Percentiles rank a stretch among this genome's conserved stretches.
Conservation (phyloP, 805 yeast species). For the Starmerella apicola region DNA sequence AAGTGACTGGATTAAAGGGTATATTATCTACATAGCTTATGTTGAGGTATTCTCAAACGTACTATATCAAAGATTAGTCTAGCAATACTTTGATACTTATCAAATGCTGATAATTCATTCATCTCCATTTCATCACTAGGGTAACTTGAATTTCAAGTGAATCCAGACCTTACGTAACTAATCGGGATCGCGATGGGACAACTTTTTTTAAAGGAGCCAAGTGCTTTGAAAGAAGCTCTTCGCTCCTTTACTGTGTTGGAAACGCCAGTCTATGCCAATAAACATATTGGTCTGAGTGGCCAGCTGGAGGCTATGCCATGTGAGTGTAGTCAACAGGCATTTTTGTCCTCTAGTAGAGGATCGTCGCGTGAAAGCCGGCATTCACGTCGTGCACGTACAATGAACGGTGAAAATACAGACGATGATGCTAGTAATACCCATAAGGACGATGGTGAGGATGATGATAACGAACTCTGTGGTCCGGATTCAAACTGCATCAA, state of each 20-base stretch:
- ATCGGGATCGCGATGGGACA: conserved; percentile 13
- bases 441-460: conserved; percentile 9
- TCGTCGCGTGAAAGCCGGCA: not conserved
- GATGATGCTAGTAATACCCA: not conserved
- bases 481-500: conserved; percentile 84
- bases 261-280: conserved; percentile 51
- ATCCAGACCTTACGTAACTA: too few species aligned
- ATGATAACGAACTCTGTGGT: conserved; percentile 53
- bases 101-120: too few species aligned
- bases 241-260: conserved; percentile 42
- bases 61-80: too few species aligned
- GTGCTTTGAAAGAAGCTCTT: conserved; percentile 43
- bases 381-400: not conserved
- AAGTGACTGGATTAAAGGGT: too few species aligned
- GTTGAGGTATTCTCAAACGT: too few species aligned
- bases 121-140: too few species aligned
- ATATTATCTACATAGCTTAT: too few species aligned
- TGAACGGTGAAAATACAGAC: not conserved
- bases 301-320: conserved; percentile 81
- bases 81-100: too few species aligned
- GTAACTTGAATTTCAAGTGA: too few species aligned
- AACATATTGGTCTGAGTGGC: conserved; percentile 54
- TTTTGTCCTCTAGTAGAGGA: not conserved
- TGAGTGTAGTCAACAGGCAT: conserved; percentile 54
- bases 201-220: conserved; percentile 18